Evolutionary conservation across 2,329 filamentous ascomycete species (phyloP).

Genomic region (Blumeria hordei): DNA sequence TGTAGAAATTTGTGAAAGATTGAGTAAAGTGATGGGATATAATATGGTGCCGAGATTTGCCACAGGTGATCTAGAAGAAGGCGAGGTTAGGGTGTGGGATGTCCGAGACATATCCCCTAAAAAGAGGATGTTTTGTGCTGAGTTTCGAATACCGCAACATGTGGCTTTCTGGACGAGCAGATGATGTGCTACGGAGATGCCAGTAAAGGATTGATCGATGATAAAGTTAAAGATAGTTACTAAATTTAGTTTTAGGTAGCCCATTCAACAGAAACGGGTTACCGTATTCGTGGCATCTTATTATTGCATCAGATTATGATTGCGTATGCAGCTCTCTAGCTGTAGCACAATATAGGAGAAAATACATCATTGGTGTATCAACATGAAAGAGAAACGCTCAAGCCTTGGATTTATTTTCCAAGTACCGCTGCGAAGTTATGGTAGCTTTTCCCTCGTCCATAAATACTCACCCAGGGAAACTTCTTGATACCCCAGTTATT

Average conservation of each 20-base stretch:
- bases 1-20: conserved; percentile 37
- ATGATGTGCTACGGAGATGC: background rate
- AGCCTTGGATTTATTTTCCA: no score
- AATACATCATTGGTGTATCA: no score
- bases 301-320: no score
- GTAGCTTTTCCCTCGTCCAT: no score
- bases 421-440: no score
- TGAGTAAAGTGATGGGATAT: conserved; percentile 25
- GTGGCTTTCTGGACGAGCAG: conserved; percentile 39
- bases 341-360: no score
- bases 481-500: no score
- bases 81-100: conserved; percentile 32
- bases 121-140: conserved; percentile 94
- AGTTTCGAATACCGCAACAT: conserved; percentile 58
- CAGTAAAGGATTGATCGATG: background rate
- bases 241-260: background rate
- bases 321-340: no score
- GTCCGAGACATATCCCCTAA: conserved; percentile 78
- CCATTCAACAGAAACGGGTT: background rate
- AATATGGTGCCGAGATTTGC: conserved; percentile 16
- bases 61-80: conserved; percentile 19
- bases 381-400: no score
- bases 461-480: no score
- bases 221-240: background rate
- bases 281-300: no score